Percentiles rank a stretch among this genome's conserved stretches.
Evolutionary conservation across 176 grass and related monocot genomes (phyloP).

Genomic region (Musa itinerans): DNA sequence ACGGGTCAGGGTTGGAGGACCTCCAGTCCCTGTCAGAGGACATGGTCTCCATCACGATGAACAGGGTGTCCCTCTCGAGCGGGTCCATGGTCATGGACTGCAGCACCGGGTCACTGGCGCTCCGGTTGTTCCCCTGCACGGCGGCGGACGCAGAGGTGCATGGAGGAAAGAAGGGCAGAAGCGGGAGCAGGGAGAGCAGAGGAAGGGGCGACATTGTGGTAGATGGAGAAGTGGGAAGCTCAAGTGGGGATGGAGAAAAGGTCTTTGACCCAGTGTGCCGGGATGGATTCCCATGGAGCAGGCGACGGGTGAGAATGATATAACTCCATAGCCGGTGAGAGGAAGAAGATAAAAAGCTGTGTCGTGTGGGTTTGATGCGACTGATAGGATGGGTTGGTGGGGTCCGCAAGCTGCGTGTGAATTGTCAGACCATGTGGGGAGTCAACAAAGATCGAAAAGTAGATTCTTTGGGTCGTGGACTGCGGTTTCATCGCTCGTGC

Average conservation of each 20-base stretch:
- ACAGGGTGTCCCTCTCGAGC: constrained; percentile 56
- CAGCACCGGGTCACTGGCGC: not conserved
- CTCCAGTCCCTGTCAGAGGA: constrained; percentile 75
- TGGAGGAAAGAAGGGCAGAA: not conserved
- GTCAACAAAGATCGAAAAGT: not conserved
- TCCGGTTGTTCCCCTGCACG: not conserved
- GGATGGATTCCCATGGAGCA: not conserved
- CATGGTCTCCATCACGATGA: constrained; percentile 67
- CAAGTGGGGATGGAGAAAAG: not conserved
- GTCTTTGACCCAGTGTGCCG: not conserved
- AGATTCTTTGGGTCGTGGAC: not conserved
- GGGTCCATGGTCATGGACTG: constrained; percentile 33
- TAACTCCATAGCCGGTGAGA: not conserved
- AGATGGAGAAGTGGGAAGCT: not conserved
- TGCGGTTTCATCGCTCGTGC: too few relatives aligned
- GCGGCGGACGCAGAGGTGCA: not conserved
- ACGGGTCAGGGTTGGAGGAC: constrained; percentile 59
- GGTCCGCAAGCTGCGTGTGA: too few relatives aligned
- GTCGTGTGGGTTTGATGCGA: not conserved
- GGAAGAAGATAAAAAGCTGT: not conserved
- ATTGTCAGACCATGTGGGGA: too few relatives aligned
- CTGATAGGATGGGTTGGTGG: not conserved
- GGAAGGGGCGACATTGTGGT: not conserved
- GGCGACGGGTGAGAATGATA: not conserved
- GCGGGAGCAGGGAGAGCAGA: not conserved